These are phyloP conservation scores for Claviceps capensis DNA, from an alignment of 2,329 filamentous ascomycete genomes.

Conservation along the genomic window DNA sequence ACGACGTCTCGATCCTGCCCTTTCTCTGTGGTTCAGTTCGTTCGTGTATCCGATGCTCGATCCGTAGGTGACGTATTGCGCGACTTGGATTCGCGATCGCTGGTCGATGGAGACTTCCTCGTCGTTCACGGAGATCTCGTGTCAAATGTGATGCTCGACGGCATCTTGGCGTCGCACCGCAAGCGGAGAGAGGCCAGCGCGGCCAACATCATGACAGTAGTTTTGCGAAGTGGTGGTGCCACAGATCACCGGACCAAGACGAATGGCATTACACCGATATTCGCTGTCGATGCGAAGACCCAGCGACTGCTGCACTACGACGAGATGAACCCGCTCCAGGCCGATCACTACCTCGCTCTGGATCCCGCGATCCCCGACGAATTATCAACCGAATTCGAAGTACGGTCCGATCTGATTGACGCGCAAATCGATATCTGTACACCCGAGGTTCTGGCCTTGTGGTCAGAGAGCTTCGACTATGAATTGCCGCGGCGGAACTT, in stretches of 20 bases:
- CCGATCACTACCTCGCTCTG: conserved; percentile 52
- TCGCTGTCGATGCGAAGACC: conserved; percentile 69
- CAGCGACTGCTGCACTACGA: conserved; percentile 87
- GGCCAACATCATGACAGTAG: conserved; percentile 95
- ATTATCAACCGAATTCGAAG: conserved; percentile 58
- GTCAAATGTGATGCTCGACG: conserved; percentile 75
- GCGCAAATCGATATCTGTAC: conserved; percentile 96
- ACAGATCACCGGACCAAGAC: conserved; percentile 62
- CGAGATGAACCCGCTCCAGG: conserved; percentile 61
- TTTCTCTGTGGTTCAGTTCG: conserved; percentile 69
- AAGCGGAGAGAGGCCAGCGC: conserved; percentile 71
- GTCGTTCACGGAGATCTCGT: conserved; percentile 87
- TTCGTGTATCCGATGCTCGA: conserved; percentile 68
- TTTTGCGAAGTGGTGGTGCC: conserved; percentile 64
- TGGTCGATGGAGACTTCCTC: conserved; percentile 84
- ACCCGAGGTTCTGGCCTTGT: conserved; percentile 83
- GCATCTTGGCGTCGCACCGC: conserved; percentile 63
- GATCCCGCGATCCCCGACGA: conserved; percentile 67
- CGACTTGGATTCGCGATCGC: conserved; percentile 72
- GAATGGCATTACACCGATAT: conserved; percentile 63
- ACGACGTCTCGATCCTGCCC: conserved; percentile 41
- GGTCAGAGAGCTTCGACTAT: conserved; percentile 97
- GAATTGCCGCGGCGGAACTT: conserved; percentile 81
- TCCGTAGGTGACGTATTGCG: conserved; percentile 91
- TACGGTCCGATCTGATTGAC: conserved; percentile 81